Evolutionary conservation across 345 rosid species (phyloP).

Genomic region (Adansonia digitata): DNA sequence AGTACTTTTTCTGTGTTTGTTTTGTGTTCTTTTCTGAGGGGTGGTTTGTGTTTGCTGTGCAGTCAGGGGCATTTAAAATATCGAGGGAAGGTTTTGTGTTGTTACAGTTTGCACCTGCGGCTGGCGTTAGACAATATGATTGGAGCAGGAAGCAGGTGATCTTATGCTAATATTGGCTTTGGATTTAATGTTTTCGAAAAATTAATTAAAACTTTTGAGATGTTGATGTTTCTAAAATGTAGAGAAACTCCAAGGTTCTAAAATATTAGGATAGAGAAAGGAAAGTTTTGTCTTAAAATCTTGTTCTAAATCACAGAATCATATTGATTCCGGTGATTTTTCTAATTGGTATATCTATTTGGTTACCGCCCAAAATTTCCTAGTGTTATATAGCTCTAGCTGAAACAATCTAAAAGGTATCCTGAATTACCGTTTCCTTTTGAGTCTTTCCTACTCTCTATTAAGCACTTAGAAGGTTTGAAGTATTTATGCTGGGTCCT

Average conservation of each 20-base stretch:
- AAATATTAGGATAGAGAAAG: not conserved
- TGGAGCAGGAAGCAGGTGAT: conserved; percentile 90
- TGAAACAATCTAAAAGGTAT: no score
- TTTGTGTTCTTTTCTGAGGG: not conserved
- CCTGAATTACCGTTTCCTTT: no score
- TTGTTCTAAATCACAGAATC: not conserved
- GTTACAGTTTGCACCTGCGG: conserved; percentile 85
- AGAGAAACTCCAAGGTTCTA: not conserved
- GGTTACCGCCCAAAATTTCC: no score
- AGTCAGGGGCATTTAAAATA: conserved; percentile 81
- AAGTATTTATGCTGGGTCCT: no score
- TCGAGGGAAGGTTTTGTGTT: conserved; percentile 60
- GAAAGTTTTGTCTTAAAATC: not conserved
- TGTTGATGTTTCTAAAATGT: not conserved
- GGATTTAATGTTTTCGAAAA: not conserved
- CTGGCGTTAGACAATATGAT: conserved; percentile 69
- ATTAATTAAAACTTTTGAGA: not conserved
- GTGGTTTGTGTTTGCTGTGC: not conserved
- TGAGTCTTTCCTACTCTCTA: no score
- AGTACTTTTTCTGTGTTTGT: not conserved
- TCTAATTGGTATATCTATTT: no score
- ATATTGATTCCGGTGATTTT: not conserved
- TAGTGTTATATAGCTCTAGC: no score
- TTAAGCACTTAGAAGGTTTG: no score
- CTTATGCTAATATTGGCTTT: not conserved